These are phyloP conservation scores for Pseudomicrostroma phylloplanum DNA, from an alignment of 1,284 basidiomycete species.

Conservation along the genomic window DNA sequence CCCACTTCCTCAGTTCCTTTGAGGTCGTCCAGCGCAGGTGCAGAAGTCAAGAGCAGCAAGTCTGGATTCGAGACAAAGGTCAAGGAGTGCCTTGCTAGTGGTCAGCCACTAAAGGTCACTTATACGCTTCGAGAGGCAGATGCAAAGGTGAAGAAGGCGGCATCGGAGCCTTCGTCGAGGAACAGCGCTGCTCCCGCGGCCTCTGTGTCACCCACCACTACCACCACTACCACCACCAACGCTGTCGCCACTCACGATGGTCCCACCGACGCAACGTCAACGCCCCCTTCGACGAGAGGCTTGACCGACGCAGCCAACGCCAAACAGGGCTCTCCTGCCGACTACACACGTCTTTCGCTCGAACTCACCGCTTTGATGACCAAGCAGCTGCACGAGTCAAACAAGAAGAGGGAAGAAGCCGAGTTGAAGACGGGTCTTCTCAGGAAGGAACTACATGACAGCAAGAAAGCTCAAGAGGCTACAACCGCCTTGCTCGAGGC, in stretches of 20 bases:
- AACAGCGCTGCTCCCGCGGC: neutral
- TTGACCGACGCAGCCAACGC: too few relatives aligned
- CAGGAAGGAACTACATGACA: too few relatives aligned
- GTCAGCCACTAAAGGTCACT: slow-evolving; percentile 6
- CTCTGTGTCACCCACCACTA: neutral
- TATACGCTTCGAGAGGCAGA: slow-evolving; percentile 27
- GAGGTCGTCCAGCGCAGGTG: neutral
- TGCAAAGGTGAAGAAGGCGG: slow-evolving; percentile 11
- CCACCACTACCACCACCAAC: neutral
- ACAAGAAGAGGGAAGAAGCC: too few relatives aligned
- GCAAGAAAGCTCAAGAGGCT: too few relatives aligned
- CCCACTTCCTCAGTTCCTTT: neutral
- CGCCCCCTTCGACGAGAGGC: too few relatives aligned
- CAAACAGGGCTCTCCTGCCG: too few relatives aligned
- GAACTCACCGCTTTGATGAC: too few relatives aligned
- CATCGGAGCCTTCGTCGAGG: neutral
- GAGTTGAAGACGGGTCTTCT: too few relatives aligned
- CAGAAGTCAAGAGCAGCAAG: neutral
- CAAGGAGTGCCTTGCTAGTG: neutral
- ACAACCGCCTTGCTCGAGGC: too few relatives aligned
- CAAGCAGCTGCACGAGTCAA: too few relatives aligned
- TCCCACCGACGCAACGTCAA: neutral
- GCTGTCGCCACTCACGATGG: neutral
- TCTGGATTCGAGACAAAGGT: slow-evolving; percentile 3
- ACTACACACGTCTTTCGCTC: too few relatives aligned